Evolutionary conservation across 805 yeast species (phyloP), one percentile per base, ranked within the genome.

Genomic region (Teunomyces tritomae): DNA sequence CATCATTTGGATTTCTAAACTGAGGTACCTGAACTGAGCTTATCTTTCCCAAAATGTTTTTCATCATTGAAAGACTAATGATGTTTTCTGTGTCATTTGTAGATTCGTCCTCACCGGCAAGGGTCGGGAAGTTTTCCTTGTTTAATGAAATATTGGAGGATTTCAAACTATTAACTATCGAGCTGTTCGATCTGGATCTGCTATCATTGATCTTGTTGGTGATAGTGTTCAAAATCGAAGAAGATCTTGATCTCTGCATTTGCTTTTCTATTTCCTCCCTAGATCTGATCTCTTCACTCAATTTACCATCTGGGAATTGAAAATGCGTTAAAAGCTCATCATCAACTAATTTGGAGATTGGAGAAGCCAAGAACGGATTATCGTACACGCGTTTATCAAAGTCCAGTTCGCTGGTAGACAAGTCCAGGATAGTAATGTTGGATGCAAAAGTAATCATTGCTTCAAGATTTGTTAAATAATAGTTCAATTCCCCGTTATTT

Each of bases 391-490:
- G 17, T 24, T 24, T 17, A 0, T 28, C 44, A 26, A 34, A n/a
- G 28, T 30, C 39, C 33, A 39, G 28, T 8, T 42, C 47, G 16
- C 52, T 6, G 52, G 48, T 9, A 34, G 35, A 27, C 33, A 71
- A 57, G 36, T 68, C 75, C 13, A 54, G 49, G 10, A 70, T 50
- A 1, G 74, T 66, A 5, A 71, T 64, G 41, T 66, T 70, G 48
- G 68, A 65, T 32, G 72, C 56, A 54, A 66, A 73, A 39, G 58
- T 64, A 10, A 71, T 56, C 13, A 69, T 64, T 3, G 77, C 77
- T 46, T 73, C 77, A 45, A 71, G 67, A 52, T 73, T 73, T 3
- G 77, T 72, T 28, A 72, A 56, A 51, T 70, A 72, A 48, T 63
- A 73, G 42, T 62, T 61, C 32, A 65, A 49, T 49, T 72, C 77